Conservation (phyloP, 257 asterid genomes). For the Solanum medicagineum region DNA sequence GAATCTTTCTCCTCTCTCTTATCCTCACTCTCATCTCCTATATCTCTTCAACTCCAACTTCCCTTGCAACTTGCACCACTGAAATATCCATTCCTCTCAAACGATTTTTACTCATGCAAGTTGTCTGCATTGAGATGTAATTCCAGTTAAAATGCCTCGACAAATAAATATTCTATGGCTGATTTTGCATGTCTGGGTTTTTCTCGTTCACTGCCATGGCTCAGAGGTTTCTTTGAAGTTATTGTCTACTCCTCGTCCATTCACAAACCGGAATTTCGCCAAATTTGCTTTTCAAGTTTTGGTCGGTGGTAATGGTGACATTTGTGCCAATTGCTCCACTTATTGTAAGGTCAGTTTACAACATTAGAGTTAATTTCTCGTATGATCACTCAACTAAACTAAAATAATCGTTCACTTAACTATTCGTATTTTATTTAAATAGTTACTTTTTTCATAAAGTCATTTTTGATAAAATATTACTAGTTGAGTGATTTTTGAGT, state of each 20-base stretch:
- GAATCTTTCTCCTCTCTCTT: slow-evolving; percentile 17
- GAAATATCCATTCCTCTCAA: background rate
- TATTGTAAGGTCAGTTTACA: slow-evolving; percentile 61
- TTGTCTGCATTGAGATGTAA: background rate
- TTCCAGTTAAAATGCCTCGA: slow-evolving; percentile 25
- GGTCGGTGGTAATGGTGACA: slow-evolving; percentile 25
- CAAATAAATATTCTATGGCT: slow-evolving; percentile 4
- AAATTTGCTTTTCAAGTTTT: slow-evolving; percentile 44
- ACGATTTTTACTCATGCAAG: background rate
- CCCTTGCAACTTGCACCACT: slow-evolving; percentile 11
- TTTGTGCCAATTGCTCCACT: slow-evolving; percentile 44
- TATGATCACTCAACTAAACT: no score
- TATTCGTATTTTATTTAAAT: no score
- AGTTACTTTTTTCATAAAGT: no score
- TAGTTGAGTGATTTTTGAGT: no score
- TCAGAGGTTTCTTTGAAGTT: slow-evolving; percentile 40
- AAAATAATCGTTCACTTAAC: no score
- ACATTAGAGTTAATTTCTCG: background rate
- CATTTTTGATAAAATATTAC: no score
- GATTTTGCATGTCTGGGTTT: slow-evolving; percentile 21
- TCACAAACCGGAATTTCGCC: slow-evolving; percentile 22
- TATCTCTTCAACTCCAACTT: slow-evolving; percentile 25
- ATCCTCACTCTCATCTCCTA: slow-evolving; percentile 46
- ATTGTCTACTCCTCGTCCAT: slow-evolving; percentile 46
- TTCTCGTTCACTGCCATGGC: slow-evolving; percentile 14